Evolutionary conservation across 257 asterid species (phyloP).

Genomic region (Solanum habrochaites): DNA sequence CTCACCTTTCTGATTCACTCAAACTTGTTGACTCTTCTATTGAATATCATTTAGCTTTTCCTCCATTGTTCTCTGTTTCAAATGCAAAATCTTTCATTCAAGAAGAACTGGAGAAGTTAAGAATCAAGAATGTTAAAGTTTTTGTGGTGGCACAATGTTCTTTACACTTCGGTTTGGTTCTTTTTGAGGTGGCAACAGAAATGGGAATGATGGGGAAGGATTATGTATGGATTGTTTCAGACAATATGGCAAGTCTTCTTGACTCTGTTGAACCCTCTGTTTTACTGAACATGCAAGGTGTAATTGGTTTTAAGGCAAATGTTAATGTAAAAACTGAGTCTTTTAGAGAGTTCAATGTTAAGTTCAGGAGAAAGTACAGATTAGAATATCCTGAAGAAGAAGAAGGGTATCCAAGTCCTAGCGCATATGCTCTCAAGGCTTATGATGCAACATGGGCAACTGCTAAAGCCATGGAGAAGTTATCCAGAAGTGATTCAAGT

Average conservation of each 20-base stretch:
- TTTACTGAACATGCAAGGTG: conserved; percentile 42
- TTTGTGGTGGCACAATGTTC: conserved; percentile 32
- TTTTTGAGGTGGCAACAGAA: conserved; percentile 34
- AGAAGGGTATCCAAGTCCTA: conserved; percentile 31
- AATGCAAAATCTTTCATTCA: conserved; percentile 6
- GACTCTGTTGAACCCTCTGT: conserved; percentile 33
- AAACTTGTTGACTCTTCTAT: conserved; percentile 15
- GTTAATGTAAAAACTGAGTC: not conserved
- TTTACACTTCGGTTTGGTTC: conserved; percentile 24
- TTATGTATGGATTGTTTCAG: conserved; percentile 48
- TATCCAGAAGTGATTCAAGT: conserved; percentile 1
- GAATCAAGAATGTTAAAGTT: conserved; percentile 8
- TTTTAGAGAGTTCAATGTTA: conserved; percentile 16
- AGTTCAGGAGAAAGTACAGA: conserved; percentile 25
- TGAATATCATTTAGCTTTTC: conserved; percentile 21
- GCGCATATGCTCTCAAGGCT: conserved; percentile 35
- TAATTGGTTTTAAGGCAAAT: conserved; percentile 36
- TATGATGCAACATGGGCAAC: conserved; percentile 36
- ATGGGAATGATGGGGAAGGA: conserved; percentile 49
- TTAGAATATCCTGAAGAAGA: conserved; percentile 23
- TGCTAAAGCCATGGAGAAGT: conserved; percentile 13
- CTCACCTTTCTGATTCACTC: conserved; percentile 32
- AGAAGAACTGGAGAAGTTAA: conserved; percentile 18
- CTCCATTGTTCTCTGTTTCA: conserved; percentile 8
- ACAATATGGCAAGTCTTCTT: conserved; percentile 30